Evolutionary conservation across 2,329 filamentous ascomycete genomes (phyloP), one percentile per base, ranked within the genome.

Genomic region (Trichoderma guizhouense): DNA sequence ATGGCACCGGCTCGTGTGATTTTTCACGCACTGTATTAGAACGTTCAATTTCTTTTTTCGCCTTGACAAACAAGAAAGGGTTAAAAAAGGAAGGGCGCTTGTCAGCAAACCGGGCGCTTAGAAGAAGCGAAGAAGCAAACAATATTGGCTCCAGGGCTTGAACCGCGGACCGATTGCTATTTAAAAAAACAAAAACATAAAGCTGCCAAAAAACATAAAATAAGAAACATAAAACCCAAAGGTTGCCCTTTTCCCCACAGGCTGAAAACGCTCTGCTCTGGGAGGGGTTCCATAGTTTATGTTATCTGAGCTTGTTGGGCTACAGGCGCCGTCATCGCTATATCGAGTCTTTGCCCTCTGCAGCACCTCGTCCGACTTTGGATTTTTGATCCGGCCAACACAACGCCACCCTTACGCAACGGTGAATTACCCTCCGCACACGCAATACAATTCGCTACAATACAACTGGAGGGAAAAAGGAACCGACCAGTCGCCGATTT

Each of bases 381-480:
- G 36, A 39, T 39, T 39, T 39, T 39, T 39, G 36, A 39, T 18
- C 36, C 36, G 21, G 39, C 47, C 30, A 36, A 55, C 47, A 30
- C 66, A 36, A 55, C 47, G 64, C 66, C 62, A 65, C 62, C 43
- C 43, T 26, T 53, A 24, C 60, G 60, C 60, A 63, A 47, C 60
- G 66, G 55, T 47, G 66, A 60, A 69, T 69, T 36, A 26, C 66
- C 32, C 66, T 69, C 55, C 28, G 28, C 55, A 60, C 55, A 18
- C 53, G 7, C 66, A 24, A 12, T 39, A 43, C 30, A 69, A 47
- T 34, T 36, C 30, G 51, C 55, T 58, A 18, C 18, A 7, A 58
- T n/a, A 21, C 28, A 28, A 21, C 28, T 21, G 7, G 28, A 32
- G 28, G n/a, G 18, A 58, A 58, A 32, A 32, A 32, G 12, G 5